Conservation (phyloP, 2,329 filamentous ascomycete genomes). For the Apiospora arundinis region DNA sequence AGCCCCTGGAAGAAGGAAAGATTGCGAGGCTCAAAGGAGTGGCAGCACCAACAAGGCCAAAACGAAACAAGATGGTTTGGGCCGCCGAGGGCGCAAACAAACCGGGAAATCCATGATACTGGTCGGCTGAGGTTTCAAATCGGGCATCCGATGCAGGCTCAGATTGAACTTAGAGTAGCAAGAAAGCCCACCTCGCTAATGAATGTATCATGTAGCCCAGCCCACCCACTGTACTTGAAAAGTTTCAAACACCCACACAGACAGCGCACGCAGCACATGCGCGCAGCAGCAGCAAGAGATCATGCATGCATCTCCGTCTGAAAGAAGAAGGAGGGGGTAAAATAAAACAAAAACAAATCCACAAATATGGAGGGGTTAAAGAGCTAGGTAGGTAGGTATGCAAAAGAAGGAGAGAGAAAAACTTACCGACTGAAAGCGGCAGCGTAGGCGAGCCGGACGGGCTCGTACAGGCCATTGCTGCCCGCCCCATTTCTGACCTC, state of each 20-base stretch:
- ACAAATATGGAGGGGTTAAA: not conserved
- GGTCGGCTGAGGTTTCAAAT: conserved; percentile 6
- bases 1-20: not conserved
- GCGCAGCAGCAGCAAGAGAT: not conserved
- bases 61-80: conserved; percentile 3
- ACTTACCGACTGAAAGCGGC: conserved; percentile 76
- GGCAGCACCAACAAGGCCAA: not conserved
- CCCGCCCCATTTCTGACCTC: conserved; percentile 36
- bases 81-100: not conserved
- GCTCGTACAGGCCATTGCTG: conserved; percentile 55
- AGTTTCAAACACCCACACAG: not conserved
- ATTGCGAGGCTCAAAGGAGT: not conserved
- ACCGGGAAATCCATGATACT: not conserved
- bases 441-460: conserved; percentile 72
- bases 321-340: not conserved
- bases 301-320: conserved; percentile 3
- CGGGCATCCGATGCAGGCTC: conserved; percentile 3
- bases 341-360: no score
- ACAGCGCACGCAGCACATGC: not conserved
- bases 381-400: no score
- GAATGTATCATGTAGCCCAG: not conserved
- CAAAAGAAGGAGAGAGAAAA: not conserved
- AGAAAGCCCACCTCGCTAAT: not conserved
- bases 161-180: conserved; percentile 3
- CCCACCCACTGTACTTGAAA: not conserved